A percentile compares a stretch with the other conserved stretches of the same genome.
phyloP scores from a whole-genome alignment of 2,329 filamentous ascomycete genomes.

The Apiospora malaysiana region DNA sequence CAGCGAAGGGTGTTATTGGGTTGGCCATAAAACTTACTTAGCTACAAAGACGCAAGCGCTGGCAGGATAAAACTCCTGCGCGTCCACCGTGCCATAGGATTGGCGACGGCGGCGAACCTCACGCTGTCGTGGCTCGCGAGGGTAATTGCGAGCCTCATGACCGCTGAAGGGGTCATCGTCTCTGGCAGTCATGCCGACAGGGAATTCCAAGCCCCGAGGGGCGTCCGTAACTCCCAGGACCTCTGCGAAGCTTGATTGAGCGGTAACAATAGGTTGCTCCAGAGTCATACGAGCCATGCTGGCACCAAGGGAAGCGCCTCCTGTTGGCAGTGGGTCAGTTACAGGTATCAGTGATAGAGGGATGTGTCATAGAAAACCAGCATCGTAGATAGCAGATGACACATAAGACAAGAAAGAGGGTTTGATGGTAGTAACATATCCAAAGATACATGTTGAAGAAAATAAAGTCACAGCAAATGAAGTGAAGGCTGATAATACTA shows the following conservation, averaged over 20 bases:
- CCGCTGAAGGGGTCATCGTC: background rate
- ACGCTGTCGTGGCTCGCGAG: background rate
- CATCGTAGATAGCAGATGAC: background rate
- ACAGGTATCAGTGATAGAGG: background rate
- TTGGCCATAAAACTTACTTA: conserved; percentile 56
- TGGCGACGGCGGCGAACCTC: background rate
- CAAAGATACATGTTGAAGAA: background rate
- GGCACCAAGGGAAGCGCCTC: background rate
- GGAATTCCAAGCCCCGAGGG: background rate
- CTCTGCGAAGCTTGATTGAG: background rate
- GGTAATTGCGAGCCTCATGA: too few relatives aligned
- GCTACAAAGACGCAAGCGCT: conserved; percentile 69
- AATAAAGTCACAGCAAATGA: background rate
- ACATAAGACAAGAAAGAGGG: background rate
- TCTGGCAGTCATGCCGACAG: background rate
- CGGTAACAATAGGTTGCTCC: background rate
- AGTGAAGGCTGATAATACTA: background rate
- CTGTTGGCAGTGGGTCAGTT: background rate
- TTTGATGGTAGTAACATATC: background rate
- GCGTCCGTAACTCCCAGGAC: background rate
- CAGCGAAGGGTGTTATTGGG: conserved; percentile 11
- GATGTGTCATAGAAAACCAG: background rate
- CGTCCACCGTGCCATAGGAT: conserved; percentile 46
- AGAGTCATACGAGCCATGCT: background rate
- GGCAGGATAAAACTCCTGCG: conserved; percentile 58